Evolutionary conservation across 2,329 filamentous ascomycete species (phyloP).

Genomic region (Peltaster fructicola): DNA sequence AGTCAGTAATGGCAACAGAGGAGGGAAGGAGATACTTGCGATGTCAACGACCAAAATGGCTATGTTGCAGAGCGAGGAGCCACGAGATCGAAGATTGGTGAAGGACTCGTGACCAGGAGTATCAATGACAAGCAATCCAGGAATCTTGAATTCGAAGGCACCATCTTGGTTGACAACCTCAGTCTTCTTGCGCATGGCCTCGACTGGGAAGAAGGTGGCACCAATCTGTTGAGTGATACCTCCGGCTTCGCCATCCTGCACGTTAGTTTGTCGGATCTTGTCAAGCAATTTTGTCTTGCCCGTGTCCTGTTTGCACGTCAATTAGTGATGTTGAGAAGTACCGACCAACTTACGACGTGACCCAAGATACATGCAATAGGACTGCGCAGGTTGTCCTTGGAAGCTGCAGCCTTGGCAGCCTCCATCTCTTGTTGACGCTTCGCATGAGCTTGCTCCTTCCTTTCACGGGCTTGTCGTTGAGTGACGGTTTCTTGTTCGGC

Average conservation of each 20-base stretch:
- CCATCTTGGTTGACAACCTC: conserved; percentile 81
- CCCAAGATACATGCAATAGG: conserved; percentile 99
- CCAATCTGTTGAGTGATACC: conserved; percentile 99
- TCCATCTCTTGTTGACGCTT: conserved; percentile 80
- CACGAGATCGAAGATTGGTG: conserved; percentile 90
- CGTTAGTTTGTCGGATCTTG: conserved; percentile 96
- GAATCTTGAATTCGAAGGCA: conserved; percentile 90
- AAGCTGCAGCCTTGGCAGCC: conserved; percentile 76
- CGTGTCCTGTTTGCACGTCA: too few relatives aligned
- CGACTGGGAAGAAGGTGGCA: conserved; percentile 96
- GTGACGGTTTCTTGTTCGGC: conserved; percentile 62
- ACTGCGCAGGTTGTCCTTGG: conserved; percentile 84
- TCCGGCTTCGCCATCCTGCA: conserved; percentile 96
- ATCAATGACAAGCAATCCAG: conserved; percentile 89
- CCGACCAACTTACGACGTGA: too few relatives aligned
- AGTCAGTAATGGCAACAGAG: too few relatives aligned
- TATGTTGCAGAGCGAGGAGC: conserved; percentile 97
- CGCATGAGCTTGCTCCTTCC: conserved; percentile 78
- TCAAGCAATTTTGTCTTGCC: conserved; percentile 98
- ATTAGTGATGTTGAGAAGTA: too few relatives aligned
- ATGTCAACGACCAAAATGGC: conserved; percentile 98
- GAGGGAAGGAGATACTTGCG: too few relatives aligned
- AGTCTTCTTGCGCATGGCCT: conserved; percentile 83
- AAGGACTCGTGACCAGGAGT: conserved; percentile 99
- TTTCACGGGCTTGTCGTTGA: conserved; percentile 52